These are phyloP conservation scores for Sporothrix inflata DNA, from an alignment of 2,329 filamentous ascomycete species.

Conservation along the genomic window DNA sequence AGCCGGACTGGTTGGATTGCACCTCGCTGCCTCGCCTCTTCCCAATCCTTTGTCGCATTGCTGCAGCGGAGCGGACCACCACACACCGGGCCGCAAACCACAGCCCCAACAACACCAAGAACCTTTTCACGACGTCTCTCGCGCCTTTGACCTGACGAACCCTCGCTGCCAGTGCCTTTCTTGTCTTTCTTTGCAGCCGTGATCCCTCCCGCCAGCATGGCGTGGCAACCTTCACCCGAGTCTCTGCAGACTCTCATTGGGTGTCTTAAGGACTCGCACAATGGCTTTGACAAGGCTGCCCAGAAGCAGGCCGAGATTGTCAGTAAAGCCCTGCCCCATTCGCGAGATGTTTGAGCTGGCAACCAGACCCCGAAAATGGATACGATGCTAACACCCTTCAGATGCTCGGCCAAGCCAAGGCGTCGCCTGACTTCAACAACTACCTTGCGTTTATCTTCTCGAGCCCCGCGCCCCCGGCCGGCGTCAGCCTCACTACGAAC, in stretches of 20 bases:
- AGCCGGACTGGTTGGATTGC: constrained; percentile 21
- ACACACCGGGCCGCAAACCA: neutral
- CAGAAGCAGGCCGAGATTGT: constrained; percentile 91
- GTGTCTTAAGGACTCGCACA: constrained; percentile 90
- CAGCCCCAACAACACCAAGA: neutral
- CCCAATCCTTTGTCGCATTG: constrained; percentile 16
- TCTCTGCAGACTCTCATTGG: constrained; percentile 85
- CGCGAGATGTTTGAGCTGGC: neutral
- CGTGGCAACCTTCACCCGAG: constrained; percentile 89
- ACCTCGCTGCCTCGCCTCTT: neutral
- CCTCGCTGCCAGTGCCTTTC: neutral
- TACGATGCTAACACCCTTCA: constrained; percentile 44
- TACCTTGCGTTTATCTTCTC: constrained; percentile 93
- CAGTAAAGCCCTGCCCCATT: constrained; percentile 44
- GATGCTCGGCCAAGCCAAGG: constrained; percentile 92
- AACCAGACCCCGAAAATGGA: neutral
- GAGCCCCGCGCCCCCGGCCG: constrained; percentile 64
- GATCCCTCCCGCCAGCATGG: constrained; percentile 58
- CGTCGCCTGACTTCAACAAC: constrained; percentile 92
- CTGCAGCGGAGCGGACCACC: constrained; percentile 3
- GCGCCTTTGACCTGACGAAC: neutral
- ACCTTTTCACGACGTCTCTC: neutral
- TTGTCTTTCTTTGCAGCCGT: neutral
- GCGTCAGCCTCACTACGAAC: constrained; percentile 59
- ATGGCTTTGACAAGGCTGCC: constrained; percentile 74